Conservation (phyloP, 176 grass and related monocot genomes). For the Canna indica region DNA sequence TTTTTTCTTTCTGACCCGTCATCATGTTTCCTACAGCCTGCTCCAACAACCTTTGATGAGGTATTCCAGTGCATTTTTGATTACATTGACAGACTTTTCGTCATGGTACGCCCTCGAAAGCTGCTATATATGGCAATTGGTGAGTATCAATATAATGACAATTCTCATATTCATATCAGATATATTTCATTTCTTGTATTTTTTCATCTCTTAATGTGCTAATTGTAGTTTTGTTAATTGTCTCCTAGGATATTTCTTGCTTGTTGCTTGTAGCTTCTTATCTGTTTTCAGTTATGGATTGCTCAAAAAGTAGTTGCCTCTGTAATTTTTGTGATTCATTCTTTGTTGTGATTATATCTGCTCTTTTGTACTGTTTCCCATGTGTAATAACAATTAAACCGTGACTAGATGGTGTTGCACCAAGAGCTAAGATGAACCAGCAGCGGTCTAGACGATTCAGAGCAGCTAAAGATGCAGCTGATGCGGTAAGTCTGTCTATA, state of each 20-base stretch:
- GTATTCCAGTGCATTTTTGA: slow-evolving; percentile 97
- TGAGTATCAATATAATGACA: slow-evolving; percentile 22
- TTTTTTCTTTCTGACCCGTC: slow-evolving; percentile 1
- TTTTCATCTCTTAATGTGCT: neutral
- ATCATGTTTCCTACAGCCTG: slow-evolving; percentile 41
- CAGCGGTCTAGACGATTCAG: slow-evolving; percentile 94
- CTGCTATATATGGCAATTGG: slow-evolving; percentile 97
- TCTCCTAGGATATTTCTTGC: neutral
- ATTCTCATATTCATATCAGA: neutral
- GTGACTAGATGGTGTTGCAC: slow-evolving; percentile 74
- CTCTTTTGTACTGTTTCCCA: neutral
- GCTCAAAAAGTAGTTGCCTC: neutral
- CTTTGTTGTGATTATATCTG: neutral
- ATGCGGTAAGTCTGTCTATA: slow-evolving; percentile 37
- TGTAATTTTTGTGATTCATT: neutral
- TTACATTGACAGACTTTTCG: slow-evolving; percentile 87
- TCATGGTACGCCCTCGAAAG: slow-evolving; percentile 90
- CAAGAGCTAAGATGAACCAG: slow-evolving; percentile 99
- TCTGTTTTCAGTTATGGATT: neutral
- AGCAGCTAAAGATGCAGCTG: slow-evolving; percentile 97
- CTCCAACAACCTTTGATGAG: slow-evolving; percentile 81
- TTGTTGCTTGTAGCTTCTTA: neutral
- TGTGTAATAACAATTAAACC: neutral
- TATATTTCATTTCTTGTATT: neutral
- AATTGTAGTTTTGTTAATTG: neutral